Percentiles rank a stretch among this genome's conserved stretches.
These are phyloP conservation scores for Septoria petroselini DNA, from an alignment of 2,329 filamentous ascomycete genomes.

Conservation along the genomic window DNA sequence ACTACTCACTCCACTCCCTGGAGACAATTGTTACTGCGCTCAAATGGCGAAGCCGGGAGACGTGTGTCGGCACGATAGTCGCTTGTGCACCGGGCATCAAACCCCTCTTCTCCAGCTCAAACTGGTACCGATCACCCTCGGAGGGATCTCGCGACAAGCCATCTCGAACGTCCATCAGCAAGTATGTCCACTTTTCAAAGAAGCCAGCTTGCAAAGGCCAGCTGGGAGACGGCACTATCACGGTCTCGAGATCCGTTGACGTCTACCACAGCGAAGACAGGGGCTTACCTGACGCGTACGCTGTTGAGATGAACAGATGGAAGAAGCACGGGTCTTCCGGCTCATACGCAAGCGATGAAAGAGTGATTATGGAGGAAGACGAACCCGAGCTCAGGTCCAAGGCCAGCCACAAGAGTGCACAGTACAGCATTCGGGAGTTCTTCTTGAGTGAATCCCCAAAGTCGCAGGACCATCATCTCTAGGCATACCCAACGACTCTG, in stretches of 20 bases:
- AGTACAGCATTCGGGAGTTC: constrained; percentile 5
- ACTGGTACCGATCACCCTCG: constrained; percentile 13
- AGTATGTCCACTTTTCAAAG: constrained; percentile 8
- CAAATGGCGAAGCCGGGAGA: constrained; percentile 56
- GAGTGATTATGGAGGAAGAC: constrained; percentile 16
- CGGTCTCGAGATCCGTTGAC: constrained; percentile 17
- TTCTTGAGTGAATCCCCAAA: constrained; percentile 7
- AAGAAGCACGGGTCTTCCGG: constrained; percentile 7
- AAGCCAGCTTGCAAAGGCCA: constrained; percentile 9
- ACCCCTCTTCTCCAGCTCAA: constrained; percentile 47
- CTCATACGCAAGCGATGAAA: constrained; percentile 20
- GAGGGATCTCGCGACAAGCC: constrained; percentile 17
- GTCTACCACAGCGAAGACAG: constrained; percentile 10
- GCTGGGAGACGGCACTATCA: constrained; percentile 13
- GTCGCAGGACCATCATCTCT: constrained; percentile 16
- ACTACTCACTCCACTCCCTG: constrained; percentile 46
- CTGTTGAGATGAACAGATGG: constrained; percentile 17
- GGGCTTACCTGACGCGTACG: constrained; percentile 4
- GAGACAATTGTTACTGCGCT: constrained; percentile 39
- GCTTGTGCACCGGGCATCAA: constrained; percentile 55
- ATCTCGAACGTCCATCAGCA: neutral
- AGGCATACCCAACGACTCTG: neutral
- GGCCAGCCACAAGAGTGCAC: constrained; percentile 14
- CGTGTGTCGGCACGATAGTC: constrained; percentile 52
- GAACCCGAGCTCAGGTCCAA: constrained; percentile 7